A percentile compares a stretch with the other conserved stretches of the same genome.
phyloP scores from a whole-genome alignment of 768 basidiomycete genomes.

The Leccinum sublutescens region DNA sequence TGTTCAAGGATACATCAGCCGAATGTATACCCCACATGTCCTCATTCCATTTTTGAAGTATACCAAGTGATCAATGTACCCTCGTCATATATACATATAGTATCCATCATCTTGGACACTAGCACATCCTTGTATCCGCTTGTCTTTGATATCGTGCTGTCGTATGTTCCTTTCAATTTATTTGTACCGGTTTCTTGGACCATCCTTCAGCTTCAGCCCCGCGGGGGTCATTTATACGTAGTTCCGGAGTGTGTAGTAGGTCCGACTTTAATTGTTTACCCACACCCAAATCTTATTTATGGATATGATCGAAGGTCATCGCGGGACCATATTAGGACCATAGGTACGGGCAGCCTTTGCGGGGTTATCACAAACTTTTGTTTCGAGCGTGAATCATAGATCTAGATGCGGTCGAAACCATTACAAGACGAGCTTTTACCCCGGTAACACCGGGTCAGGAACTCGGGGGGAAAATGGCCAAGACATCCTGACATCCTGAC shows the following conservation, averaged over 20 bases:
- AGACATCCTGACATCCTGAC: background rate
- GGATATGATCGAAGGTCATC: background rate
- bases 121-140: background rate
- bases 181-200: background rate
- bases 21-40: background rate
- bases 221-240: background rate
- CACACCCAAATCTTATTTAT: background rate
- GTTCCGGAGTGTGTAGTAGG: background rate
- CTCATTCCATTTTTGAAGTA: background rate
- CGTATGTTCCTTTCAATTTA: conserved; percentile 1
- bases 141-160: background rate
- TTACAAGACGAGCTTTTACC: background rate
- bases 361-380: background rate
- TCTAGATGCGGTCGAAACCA: background rate
- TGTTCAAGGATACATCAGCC: background rate
- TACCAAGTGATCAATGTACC: background rate
- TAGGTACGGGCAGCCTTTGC: background rate
- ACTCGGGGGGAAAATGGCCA: background rate
- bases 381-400: background rate
- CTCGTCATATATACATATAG: background rate
- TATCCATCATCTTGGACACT: background rate
- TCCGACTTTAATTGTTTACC: background rate
- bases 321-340: background rate
- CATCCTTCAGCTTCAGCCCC: no score
- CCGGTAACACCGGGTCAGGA: background rate